A percentile compares a stretch with the other conserved stretches of the same genome.
Evolutionary conservation across 1,284 basidiomycete species (phyloP).

Genomic region (Austroboletus niveus): DNA sequence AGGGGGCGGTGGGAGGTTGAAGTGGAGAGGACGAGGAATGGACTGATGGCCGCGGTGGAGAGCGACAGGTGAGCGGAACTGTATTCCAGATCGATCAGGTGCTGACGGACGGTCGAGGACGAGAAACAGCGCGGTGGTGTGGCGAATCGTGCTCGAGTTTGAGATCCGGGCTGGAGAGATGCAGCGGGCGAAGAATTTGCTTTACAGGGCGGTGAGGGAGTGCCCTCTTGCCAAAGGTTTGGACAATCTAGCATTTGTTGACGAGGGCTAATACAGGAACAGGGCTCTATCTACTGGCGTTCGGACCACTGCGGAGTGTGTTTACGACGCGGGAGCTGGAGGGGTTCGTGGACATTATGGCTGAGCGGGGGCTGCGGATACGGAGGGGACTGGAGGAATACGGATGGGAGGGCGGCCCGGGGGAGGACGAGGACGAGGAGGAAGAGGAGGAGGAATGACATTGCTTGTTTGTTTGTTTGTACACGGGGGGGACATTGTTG

Average conservation of each 20-base stretch:
- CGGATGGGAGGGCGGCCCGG: constrained; percentile 34
- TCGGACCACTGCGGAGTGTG: constrained; percentile 66
- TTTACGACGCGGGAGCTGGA: constrained; percentile 71
- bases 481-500: neutral
- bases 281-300: constrained; percentile 88
- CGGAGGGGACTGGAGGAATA: constrained; percentile 66
- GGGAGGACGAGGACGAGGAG: constrained; percentile 21
- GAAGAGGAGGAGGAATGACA: constrained; percentile 52
- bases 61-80: constrained; percentile 54
- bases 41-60: constrained; percentile 59
- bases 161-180: constrained; percentile 67
- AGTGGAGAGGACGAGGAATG: constrained; percentile 64
- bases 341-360: constrained; percentile 73
- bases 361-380: constrained; percentile 77
- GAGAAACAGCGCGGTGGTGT: constrained; percentile 64
- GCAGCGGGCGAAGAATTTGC: constrained; percentile 69
- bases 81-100: neutral
- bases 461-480: constrained; percentile 47
- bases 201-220: constrained; percentile 80
- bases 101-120: constrained; percentile 48
- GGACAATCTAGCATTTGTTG: constrained; percentile 11
- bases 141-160: constrained; percentile 82
- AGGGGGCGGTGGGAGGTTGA: constrained; percentile 65
- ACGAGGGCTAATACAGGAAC: constrained; percentile 15
- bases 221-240: constrained; percentile 80